Evolutionary conservation across 1,139 yeast species (phyloP), one percentile per base, ranked within the genome.

Genomic region (Candida sp.): DNA sequence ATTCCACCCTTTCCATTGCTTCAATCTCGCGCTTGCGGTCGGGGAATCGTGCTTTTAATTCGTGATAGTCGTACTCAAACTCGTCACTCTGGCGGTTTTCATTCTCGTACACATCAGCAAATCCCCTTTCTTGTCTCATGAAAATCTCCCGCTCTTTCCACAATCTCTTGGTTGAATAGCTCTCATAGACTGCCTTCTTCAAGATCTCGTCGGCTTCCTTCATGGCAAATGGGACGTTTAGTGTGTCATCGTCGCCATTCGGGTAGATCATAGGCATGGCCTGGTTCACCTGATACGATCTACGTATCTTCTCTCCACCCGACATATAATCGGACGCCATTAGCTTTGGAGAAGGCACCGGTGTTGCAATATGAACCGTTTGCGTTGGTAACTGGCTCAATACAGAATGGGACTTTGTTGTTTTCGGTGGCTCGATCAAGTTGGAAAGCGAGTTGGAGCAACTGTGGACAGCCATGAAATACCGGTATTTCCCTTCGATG

Each of bases 221-320:
- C 28, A 93, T 84, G 52, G 97, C 92, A 49, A 72, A 77, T 0
- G 98, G 98, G 0, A 86, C 82, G 9, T 66, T 64, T 0, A 66
- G 65, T 1, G 57, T 54, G 2, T 49, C 52, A 9, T 49, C 71
- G 35, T 49, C 49, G 7, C 46, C 44, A 37, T 53, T 54, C 0
- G 97, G 97, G 61, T 86, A 88, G 4, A 91, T 75, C 57, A 90
- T 84, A 0, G 98, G 98, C 72, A 83, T 87, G 9, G 86, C 80
- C 59, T 88, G 90, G 63, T 90, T 89, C 0, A 94, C 83, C 67
- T 90, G 93, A 59, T 86, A 90, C 50, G 90, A 83, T 58, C 87
- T 85, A 57, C 91, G 80, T 32, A 80, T 78, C 60, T 86, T 89
- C 51, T 83, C 88, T 9, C 89, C 89, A 1, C 84, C 84, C 3